Percentiles rank a stretch among this genome's conserved stretches.
Evolutionary conservation across 805 yeast genomes (phyloP).

Genomic region (Spathaspora arborariae): DNA sequence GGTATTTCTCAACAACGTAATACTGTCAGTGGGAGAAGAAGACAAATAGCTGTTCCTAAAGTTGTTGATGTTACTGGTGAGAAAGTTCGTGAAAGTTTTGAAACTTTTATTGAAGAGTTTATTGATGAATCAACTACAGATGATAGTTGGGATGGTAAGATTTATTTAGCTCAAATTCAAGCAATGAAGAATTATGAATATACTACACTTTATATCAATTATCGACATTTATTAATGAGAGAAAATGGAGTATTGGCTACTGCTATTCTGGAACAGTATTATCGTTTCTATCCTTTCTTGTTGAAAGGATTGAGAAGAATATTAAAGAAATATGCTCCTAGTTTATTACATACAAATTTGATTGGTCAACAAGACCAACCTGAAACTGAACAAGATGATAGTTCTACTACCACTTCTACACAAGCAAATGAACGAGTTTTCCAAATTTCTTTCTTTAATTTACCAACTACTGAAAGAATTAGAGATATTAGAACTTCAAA

Average conservation of each 20-base stretch:
- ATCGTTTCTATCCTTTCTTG: conserved; percentile 85
- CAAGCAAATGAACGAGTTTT: conserved; percentile 67
- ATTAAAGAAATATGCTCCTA: conserved; percentile 73
- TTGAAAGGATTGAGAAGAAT: conserved; percentile 70
- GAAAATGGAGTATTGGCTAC: conserved; percentile 86
- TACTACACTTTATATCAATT: conserved; percentile 80
- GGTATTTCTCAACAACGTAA: conserved; percentile 5
- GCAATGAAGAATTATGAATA: conserved; percentile 75
- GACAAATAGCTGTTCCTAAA: conserved; percentile 69
- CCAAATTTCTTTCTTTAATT: conserved; percentile 83
- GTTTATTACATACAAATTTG: conserved; percentile 42
- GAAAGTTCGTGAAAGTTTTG: conserved; percentile 88
- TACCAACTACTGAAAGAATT: conserved; percentile 78
- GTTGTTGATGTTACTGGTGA: conserved; percentile 92
- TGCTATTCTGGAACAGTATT: conserved; percentile 88
- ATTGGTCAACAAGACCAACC: conserved; percentile 33
- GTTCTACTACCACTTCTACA: conserved; percentile 37
- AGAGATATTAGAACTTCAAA: conserved; percentile 88
- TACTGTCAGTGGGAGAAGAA: conserved; percentile 42
- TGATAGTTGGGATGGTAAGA: conserved; percentile 45
- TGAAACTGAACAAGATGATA: conserved; percentile 5
- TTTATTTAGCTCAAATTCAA: conserved; percentile 75
- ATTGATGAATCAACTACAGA: conserved; percentile 32
- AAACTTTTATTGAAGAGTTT: conserved; percentile 72
- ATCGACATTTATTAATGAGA: conserved; percentile 65